Evolutionary conservation across 495 filamentous ascomycete species (phyloP).

Genomic region (Corynascus novoguineensis): DNA sequence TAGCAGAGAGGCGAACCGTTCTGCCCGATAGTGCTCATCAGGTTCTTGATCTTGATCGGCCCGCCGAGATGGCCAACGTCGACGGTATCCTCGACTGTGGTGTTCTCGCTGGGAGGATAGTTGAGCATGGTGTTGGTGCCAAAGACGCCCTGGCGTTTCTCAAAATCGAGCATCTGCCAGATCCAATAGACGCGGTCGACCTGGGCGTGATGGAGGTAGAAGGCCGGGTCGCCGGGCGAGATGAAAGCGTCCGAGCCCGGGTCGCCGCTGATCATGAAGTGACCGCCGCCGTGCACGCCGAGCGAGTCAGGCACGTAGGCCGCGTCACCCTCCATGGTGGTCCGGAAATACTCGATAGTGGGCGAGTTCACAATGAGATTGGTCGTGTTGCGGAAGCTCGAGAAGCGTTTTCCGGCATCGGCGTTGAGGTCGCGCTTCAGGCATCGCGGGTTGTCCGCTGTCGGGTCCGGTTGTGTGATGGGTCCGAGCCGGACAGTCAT

Average conservation of each 20-base stretch:
- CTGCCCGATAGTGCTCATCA: constrained; percentile 26
- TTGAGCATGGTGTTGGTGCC: constrained; percentile 31
- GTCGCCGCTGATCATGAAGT: constrained; percentile 40
- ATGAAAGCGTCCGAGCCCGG: constrained; percentile 50
- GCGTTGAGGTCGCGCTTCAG: constrained; percentile 59
- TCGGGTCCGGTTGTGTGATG: constrained; percentile 27
- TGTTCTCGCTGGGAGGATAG: constrained; percentile 33
- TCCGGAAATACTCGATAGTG: constrained; percentile 49
- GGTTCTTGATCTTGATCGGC: constrained; percentile 22
- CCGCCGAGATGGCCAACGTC: constrained; percentile 18
- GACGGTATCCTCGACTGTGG: constrained; percentile 27
- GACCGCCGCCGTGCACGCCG: constrained; percentile 59
- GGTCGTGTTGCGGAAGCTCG: constrained; percentile 38
- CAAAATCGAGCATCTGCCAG: constrained; percentile 58
- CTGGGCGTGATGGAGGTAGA: constrained; percentile 64
- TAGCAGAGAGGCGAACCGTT: constrained; percentile 22
- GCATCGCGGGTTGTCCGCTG: constrained; percentile 56
- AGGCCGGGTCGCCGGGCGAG: constrained; percentile 59
- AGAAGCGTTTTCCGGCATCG: constrained; percentile 34
- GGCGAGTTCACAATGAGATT: constrained; percentile 38
- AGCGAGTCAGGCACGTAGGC: constrained; percentile 33
- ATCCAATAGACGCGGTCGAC: constrained; percentile 65
- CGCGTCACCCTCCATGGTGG: constrained; percentile 44
- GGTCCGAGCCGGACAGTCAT: constrained; percentile 51
- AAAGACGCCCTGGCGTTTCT: constrained; percentile 42